phyloP scores from a whole-genome alignment of 352 stramenopile genomes.

The Globisporangium carolinianum region DNA sequence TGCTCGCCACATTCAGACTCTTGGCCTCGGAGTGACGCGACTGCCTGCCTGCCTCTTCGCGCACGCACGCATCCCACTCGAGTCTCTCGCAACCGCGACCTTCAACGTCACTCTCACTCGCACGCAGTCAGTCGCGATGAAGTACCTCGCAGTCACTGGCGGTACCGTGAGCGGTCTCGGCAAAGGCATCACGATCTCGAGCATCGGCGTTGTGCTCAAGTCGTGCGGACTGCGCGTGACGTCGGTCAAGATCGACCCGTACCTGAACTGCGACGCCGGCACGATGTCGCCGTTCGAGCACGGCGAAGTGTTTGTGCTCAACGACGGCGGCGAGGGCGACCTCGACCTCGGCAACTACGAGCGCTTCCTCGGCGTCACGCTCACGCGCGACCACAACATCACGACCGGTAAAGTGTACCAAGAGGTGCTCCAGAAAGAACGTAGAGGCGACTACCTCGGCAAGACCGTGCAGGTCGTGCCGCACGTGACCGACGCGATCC shows the following conservation, averaged over 20 bases:
- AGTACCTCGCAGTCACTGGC: conserved; percentile 98
- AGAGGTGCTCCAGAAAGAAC: conserved; percentile 94
- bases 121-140: conserved; percentile 61
- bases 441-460: conserved; percentile 96
- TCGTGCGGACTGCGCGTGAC: conserved; percentile 93
- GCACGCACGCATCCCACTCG: background rate
- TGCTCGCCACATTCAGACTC: conserved; percentile 9
- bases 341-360: conserved; percentile 99
- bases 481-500: conserved; percentile 92
- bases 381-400: conserved; percentile 98
- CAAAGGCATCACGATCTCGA: conserved; percentile 99
- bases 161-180: conserved; percentile 98
- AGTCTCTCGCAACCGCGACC: conserved; percentile 6
- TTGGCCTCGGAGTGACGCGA: conserved; percentile 4
- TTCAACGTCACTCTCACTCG: conserved; percentile 9
- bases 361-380: conserved; percentile 94
- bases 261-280: conserved; percentile 98
- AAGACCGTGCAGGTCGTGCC: conserved; percentile 99
- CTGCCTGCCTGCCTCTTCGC: background rate
- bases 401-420: conserved; percentile 98
- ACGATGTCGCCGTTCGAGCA: conserved; percentile 98
- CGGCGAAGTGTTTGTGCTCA: conserved; percentile 96
- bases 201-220: conserved; percentile 97
- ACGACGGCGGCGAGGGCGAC: conserved; percentile 96
- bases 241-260: conserved; percentile 99